Percentiles rank a stretch among this genome's conserved stretches.
Conservation (phyloP, 2,329 filamentous ascomycete genomes). For the Penicillium brevicompactum region DNA sequence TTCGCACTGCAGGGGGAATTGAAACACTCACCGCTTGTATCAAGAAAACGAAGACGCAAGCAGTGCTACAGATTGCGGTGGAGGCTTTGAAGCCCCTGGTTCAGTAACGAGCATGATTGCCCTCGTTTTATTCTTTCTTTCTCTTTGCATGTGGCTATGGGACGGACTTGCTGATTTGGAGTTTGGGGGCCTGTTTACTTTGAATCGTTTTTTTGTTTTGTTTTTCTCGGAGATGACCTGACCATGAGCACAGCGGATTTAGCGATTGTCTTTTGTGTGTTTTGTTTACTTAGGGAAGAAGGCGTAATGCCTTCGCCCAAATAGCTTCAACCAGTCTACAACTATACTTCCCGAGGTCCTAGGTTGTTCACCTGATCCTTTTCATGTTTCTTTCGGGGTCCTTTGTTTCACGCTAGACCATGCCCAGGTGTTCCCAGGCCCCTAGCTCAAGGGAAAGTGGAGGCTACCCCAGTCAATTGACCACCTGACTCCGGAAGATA, state of each 20-base stretch:
- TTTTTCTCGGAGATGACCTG: slow-evolving; percentile 3
- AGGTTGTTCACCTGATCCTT: neutral
- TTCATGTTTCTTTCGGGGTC: neutral
- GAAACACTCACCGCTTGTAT: slow-evolving; percentile 70
- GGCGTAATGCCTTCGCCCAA: neutral
- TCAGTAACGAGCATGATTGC: slow-evolving; percentile 30
- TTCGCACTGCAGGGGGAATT: slow-evolving; percentile 65
- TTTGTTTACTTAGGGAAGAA: neutral
- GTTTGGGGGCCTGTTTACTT: slow-evolving; percentile 3
- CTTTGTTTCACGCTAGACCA: neutral
- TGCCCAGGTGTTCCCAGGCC: neutral
- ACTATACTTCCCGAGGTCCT: neutral
- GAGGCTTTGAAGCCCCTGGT: slow-evolving; percentile 72
- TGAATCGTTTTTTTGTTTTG: neutral
- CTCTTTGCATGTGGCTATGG: slow-evolving; percentile 15
- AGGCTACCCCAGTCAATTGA: neutral
- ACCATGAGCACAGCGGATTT: slow-evolving; percentile 23
- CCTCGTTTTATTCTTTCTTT: slow-evolving; percentile 1
- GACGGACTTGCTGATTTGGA: slow-evolving; percentile 5
- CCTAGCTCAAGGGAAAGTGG: neutral
- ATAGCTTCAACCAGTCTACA: neutral
- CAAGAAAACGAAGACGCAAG: slow-evolving; percentile 67
- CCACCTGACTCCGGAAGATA: slow-evolving; percentile 1
- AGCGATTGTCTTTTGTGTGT: slow-evolving; percentile 15
- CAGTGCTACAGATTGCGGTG: slow-evolving; percentile 71